phyloP scores from a whole-genome alignment of 2,329 filamentous ascomycete species.

The Fusarium odoratissimum region DNA sequence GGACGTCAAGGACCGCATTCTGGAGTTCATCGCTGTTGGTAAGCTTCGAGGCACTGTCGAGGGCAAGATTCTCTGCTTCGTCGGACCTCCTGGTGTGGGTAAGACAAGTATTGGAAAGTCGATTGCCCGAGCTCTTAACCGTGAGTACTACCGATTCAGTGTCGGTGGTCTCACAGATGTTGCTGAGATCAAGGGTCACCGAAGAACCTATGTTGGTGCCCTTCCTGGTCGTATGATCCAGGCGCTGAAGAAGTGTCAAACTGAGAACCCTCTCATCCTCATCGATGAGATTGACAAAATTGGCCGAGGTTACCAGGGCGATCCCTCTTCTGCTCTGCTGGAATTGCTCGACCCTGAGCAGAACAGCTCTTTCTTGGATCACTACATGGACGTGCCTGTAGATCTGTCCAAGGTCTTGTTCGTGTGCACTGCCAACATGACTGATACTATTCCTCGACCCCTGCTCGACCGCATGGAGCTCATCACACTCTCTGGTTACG shows the following conservation, averaged over 20 bases:
- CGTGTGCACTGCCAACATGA: slow-evolving; percentile 99
- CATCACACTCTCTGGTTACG: slow-evolving; percentile 95
- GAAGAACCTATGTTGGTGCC: slow-evolving; percentile 95
- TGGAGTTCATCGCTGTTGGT: slow-evolving; percentile 98
- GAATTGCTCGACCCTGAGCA: slow-evolving; percentile 97
- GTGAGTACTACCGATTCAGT: slow-evolving; percentile 98
- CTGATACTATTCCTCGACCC: slow-evolving; percentile 94
- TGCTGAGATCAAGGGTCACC: slow-evolving; percentile 97
- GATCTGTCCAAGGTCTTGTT: slow-evolving; percentile 98
- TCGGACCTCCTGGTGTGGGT: slow-evolving; percentile 95
- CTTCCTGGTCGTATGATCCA: slow-evolving; percentile 97
- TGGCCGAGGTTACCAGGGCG: slow-evolving; percentile 93
- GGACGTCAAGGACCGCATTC: slow-evolving; percentile 97
- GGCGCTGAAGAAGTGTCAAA: slow-evolving; percentile 98
- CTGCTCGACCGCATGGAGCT: slow-evolving; percentile 97
- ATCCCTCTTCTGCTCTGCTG: slow-evolving; percentile 92
- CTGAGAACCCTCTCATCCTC: slow-evolving; percentile 94
- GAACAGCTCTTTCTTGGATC: slow-evolving; percentile 96
- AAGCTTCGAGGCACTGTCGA: slow-evolving; percentile 97
- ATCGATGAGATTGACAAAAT: slow-evolving; percentile 99
- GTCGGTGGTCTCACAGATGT: slow-evolving; percentile 97
- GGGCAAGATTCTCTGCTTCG: slow-evolving; percentile 97
- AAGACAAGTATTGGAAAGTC: slow-evolving; percentile 99
- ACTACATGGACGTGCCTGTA: slow-evolving; percentile 98
- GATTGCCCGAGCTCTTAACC: slow-evolving; percentile 91